Evolutionary conservation across 2,329 filamentous ascomycete genomes (phyloP), one percentile per base, ranked within the genome.

Genomic region (Nemania sp.): DNA sequence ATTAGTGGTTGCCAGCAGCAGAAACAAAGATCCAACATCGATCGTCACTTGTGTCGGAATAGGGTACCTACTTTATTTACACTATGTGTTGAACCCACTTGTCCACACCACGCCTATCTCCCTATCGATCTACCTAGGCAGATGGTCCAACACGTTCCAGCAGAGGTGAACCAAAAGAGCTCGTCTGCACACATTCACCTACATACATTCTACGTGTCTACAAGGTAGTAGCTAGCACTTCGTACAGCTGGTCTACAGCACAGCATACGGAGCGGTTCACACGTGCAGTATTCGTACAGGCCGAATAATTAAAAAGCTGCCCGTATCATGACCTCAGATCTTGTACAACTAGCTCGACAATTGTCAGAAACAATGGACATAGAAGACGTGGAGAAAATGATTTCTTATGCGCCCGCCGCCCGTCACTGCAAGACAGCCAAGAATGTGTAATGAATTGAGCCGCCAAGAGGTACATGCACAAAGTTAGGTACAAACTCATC

Each of bases 1-100:
- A 58, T 61, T 61, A 54, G 54, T 34, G 18, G 34, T 37, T 12
- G 34, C 25, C n/a, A 11, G 42, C 25, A 52, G 49, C 17, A 40
- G 29, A 15, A 34, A 35, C 35, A 56, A 48, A 40, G 47, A 56
- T 51, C 39, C 40, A 40, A 42, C 39, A 54, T 54, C 42, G 45
- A 60, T 63, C 52, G 35, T 43, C 54, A 48, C 25, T 29, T 29
- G 25, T 29, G 25, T 29, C 25, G 25, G 25, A 29, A 7, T 29
- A 3, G 25, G n/a, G n/a, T n/a, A n/a, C n/a, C n/a, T n/a, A n/a
- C n/a, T n/a, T 7, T 7, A 29, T 29, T 3, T 29, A 7, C 25
- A 7, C 25, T 29, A 4, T 29, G 25, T 29, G 25, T 29, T 29
- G 25, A 29, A 29, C 25, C 25, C 4, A 29, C n/a, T n/a, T n/a